phyloP scores from a whole-genome alignment of 306 rosid genomes.

The Prunus davidiana region DNA sequence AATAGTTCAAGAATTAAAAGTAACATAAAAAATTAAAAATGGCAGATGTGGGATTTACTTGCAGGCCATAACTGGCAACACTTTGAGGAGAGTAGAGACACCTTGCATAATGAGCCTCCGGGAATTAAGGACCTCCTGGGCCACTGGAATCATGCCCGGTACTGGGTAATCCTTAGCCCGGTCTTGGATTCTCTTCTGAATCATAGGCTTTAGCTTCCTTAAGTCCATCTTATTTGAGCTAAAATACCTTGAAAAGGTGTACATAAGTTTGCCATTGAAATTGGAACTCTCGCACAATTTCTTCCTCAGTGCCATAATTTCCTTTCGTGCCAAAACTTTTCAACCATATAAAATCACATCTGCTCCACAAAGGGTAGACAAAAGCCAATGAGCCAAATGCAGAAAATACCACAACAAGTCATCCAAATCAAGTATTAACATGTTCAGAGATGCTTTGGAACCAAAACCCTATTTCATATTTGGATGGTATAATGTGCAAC shows the following conservation, averaged over 20 bases:
- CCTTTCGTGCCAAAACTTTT: background rate
- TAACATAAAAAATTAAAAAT: background rate
- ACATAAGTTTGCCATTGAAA: background rate
- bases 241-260: conserved; percentile 2
- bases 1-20: background rate
- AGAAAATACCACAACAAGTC: background rate
- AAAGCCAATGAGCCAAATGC: background rate
- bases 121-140: conserved; percentile 54
- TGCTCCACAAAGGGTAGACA: conserved; percentile 1
- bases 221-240: conserved; percentile 1
- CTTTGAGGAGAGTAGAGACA: conserved; percentile 61
- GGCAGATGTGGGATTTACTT: conserved; percentile 43
- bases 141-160: conserved; percentile 61
- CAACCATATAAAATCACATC: background rate
- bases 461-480: too few relatives aligned
- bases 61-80: conserved; percentile 66
- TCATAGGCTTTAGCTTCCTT: conserved; percentile 67
- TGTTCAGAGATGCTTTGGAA: too few relatives aligned
- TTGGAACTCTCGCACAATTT: conserved; percentile 1
- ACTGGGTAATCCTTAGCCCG: conserved; percentile 59
- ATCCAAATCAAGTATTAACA: too few relatives aligned
- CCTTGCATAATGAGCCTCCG: conserved; percentile 54
- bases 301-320: conserved; percentile 7
- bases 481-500: too few relatives aligned
- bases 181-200: conserved; percentile 59